Percentiles rank a stretch among this genome's conserved stretches.
These are phyloP conservation scores for Meyerozyma athensensis DNA, from an alignment of 1,139 yeast genomes.

Conservation along the genomic window DNA sequence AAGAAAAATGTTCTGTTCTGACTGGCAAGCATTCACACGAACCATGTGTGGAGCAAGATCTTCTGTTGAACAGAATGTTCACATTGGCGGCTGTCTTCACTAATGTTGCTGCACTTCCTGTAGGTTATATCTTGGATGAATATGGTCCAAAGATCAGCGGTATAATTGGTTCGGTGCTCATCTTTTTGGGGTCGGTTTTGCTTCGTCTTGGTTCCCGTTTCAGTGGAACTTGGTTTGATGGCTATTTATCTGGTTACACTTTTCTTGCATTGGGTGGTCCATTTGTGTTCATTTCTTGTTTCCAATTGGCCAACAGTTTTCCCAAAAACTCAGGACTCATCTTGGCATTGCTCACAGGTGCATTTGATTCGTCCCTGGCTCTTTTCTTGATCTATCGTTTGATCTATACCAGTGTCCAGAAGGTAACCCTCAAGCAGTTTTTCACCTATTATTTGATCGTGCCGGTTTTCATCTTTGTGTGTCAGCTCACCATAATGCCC, in stretches of 20 bases:
- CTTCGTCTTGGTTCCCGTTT: constrained; percentile 29
- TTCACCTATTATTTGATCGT: constrained; percentile 64
- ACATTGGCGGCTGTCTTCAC: constrained; percentile 43
- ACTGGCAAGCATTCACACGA: constrained; percentile 17
- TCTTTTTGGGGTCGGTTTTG: constrained; percentile 33
- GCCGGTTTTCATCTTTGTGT: constrained; percentile 67
- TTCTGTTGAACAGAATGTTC: constrained; percentile 43
- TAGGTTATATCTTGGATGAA: constrained; percentile 37
- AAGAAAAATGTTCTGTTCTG: constrained; percentile 27
- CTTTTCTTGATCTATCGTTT: constrained; percentile 36
- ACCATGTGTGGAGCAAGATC: constrained; percentile 38
- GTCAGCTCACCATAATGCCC: constrained; percentile 81
- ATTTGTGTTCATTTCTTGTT: constrained; percentile 40
- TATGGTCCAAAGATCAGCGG: constrained; percentile 44
- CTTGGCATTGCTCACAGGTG: constrained; percentile 42
- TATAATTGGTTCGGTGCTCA: constrained; percentile 33
- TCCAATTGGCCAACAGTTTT: constrained; percentile 43
- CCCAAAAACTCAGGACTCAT: constrained; percentile 38
- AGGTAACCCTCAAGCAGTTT: constrained; percentile 44
- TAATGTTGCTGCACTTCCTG: constrained; percentile 38
- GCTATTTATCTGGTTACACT: constrained; percentile 38
- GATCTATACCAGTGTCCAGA: constrained; percentile 34
- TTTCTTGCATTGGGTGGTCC: constrained; percentile 45
- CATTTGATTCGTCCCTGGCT: constrained; percentile 46
- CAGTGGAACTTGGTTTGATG: constrained; percentile 26